Base-by-base conservation (phyloP, 106 monocot species). In the Iris macrosiphon region DNA sequence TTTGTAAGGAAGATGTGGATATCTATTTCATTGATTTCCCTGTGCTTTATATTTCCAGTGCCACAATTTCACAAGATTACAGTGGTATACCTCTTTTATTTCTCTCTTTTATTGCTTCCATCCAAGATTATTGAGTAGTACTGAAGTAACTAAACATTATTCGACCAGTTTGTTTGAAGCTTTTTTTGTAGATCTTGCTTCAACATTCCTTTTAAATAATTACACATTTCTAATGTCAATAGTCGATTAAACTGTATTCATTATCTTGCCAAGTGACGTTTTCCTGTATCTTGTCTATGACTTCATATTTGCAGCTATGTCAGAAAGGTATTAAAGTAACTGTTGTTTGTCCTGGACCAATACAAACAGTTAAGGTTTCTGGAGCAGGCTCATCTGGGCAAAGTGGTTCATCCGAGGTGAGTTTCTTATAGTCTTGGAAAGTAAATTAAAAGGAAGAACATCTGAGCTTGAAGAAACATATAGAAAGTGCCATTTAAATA, bases 311-410 rank as follows among this genome's bases (percentile, higher is more conserved):
- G 37, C 72, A 98, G 96, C 61, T 98, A 58, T 79, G 72, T 49
- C 73, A 75, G 34, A 77, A 83, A 70, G 94, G 88, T 25, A 88
- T 94, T 38, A 73, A 76, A 59, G 81, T 94, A 20, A 88, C 94
- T 41, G 65, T 94, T 82, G 84, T 88, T 48, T 94, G 86, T 59
- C 90, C 87, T 61, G 90, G 96, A 31, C 90, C 96, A 67, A 78
- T 98, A 50, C 49, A 71, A 41, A 87, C 96, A 60, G 71, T 63
- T 15, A 67, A 29, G 28, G 32, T 45, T 69, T 68, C 69, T 74
- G 85, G 54, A 57, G 64, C 67, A 60, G 45, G 61, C 42, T 18
- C 44, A 19, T 44, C 65, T 55, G 47, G 58, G 45, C 22, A 63
- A 48, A 57, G 42, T 32, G 50, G 37, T 27, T 29, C 42, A 33